Evolutionary conservation across 305 asterid genomes (phyloP), one percentile per base, ranked within the genome.

Genomic region (Fraxinus latifolia): DNA sequence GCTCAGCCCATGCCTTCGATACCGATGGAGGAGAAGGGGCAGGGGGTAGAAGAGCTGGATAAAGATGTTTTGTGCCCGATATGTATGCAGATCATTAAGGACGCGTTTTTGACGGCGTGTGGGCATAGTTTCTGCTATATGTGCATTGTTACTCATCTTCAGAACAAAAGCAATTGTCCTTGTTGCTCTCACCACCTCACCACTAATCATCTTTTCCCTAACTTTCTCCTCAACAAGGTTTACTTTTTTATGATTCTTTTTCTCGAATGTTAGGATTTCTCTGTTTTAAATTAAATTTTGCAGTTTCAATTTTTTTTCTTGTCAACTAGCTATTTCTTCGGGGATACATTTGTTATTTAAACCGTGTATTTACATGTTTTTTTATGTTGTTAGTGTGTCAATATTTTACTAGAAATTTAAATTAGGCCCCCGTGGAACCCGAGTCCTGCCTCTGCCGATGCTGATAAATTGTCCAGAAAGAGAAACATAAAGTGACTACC

Each of bases 71-170:
- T 91, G 58, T 91, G 94, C 82, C 97, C 95, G 32, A 92, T 88
- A 72, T 92, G 93, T 87, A 90, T 89, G 92, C 94, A 90, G 89
- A 83, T 88, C 4, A 89, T 92, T 9, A 89, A 83, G 73, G 97
- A 92, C 19, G 95, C 95, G 1, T 91, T 92, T 84, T 67, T 92
- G 60, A 91, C 97, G 3, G 86, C 93, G 3, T 92, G 97, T 68
- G 97, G 97, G 1, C 97, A 92, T 76, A 91, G 94, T 87, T 92
- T 92, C 88, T 92, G 97, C 87, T 92, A 92, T 82, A 91, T 92
- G 95, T 92, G 95, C 86, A 92, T 92, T 67, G 83, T 90, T 55
- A 92, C 97, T 87, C 97, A 92, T 80, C 97, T 92, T 15, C 90
- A 87, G 17, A 91, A 91, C 89, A 91, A 91, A 90, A 89, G 89